Evolutionary conservation across 257 asterid genomes (phyloP).

Genomic region (Scutellaria minor): DNA sequence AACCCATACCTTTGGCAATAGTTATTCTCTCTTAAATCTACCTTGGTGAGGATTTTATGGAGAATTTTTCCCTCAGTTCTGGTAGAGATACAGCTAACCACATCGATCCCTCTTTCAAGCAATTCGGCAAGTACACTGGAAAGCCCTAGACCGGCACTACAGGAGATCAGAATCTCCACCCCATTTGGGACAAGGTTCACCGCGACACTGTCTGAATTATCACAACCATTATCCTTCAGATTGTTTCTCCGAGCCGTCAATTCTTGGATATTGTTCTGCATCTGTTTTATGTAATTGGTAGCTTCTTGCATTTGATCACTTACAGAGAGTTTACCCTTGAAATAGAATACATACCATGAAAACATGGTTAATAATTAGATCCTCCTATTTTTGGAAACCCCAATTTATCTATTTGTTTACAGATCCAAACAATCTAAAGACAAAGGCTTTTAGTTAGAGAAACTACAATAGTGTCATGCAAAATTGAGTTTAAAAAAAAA

Average conservation of each 20-base stretch:
- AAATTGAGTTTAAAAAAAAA: not conserved
- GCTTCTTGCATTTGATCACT: constrained; percentile 42
- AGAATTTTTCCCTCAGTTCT: not conserved
- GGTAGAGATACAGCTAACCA: not conserved
- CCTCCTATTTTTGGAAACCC: no score
- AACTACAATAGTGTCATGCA: not conserved
- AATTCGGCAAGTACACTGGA: not conserved
- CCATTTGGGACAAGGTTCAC: not conserved
- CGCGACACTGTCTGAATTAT: not conserved
- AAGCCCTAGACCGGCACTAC: not conserved
- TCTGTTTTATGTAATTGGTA: constrained; percentile 40
- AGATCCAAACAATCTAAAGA: not conserved
- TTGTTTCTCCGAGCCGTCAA: constrained; percentile 28
- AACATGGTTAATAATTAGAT: not conserved
- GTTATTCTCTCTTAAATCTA: no score
- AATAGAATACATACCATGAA: not conserved
- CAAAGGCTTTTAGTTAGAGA: no score
- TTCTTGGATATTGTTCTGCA: constrained; percentile 33
- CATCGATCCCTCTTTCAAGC: not conserved
- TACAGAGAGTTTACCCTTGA: constrained; percentile 41
- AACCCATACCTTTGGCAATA: no score
- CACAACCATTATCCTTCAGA: constrained; percentile 6
- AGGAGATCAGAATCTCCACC: not conserved
- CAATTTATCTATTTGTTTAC: not conserved
- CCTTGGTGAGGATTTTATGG: not conserved